Evolutionary conservation across 768 basidiomycete genomes (phyloP), one percentile per base, ranked within the genome.

Genomic region (Nevesoporus exiguus): DNA sequence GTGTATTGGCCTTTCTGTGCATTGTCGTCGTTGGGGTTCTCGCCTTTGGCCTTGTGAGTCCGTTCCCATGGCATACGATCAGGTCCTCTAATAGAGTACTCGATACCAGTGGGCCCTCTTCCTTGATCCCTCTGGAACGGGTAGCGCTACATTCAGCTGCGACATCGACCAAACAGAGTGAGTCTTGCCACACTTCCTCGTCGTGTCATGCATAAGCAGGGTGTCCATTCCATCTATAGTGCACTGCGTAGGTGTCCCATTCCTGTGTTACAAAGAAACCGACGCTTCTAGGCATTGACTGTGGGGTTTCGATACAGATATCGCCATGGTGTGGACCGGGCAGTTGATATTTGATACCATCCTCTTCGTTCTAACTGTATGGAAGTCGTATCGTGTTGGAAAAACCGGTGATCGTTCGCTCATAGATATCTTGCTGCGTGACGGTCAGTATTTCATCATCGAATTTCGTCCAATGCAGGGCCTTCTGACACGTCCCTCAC

Each of bases 281-380:
- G 15, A 3, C 25, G 9, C n/a, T 19, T 19, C 39, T 36, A 21
- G 22, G 14, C 31, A 21, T 25, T 46, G 43, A 27, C 37, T 17
- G 27, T n/a, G 6, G 37, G 6, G 4, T 22, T 13, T 4, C 7
- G 19, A 7, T 14, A 17, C 24, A 64, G 61, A 50, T 22, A n/a
- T 49, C 2, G 55, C 52, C 1, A 21, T 51, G 31, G 52, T 27
- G 2, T 63, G 59, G 53, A 24, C 45, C 8, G 43, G 45, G 17
- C 55, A 61, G 33, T 48, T 69, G 21, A 42, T 49, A 10, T 68
- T 66, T 39, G 65, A 68, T 25, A 14, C 51, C 10, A 21, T 61
- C 39, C 44, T 65, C 17, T 68, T 68, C 52, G 11, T 41, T 17
- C 45, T 69, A 7, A 69, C 61, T 4, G 29, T 64, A 4, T 54